Percentiles rank a stretch among this genome's conserved stretches.
These are phyloP conservation scores for Telfairia occidentalis DNA, from an alignment of 331 rosid genomes.

Conservation along the genomic window DNA sequence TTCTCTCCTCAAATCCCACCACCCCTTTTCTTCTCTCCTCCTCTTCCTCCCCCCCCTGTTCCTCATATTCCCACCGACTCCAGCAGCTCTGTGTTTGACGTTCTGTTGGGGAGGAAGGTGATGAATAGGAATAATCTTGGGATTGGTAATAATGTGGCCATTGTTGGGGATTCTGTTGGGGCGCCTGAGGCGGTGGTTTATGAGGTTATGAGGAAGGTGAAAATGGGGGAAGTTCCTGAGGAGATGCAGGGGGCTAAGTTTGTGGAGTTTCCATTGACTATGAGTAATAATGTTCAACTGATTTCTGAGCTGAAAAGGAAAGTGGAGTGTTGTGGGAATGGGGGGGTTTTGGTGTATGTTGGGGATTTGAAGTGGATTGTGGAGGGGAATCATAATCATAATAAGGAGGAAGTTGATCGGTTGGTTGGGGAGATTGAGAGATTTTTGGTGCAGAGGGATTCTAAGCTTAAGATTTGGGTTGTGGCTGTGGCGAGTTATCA, in stretches of 20 bases:
- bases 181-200: slow-evolving; percentile 39
- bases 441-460: slow-evolving; percentile 29
- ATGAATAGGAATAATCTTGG: slow-evolving; percentile 13
- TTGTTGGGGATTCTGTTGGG: slow-evolving; percentile 53
- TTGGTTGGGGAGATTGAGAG: slow-evolving; percentile 51
- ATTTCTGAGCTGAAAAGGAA: not conserved
- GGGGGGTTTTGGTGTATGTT: slow-evolving; percentile 41
- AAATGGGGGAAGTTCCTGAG: slow-evolving; percentile 62
- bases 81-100: slow-evolving; percentile 44
- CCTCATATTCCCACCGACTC: slow-evolving; percentile 3
- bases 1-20: too few relatives aligned
- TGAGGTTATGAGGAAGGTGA: slow-evolving; percentile 45
- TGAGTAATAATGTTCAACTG: too few relatives aligned
- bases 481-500: slow-evolving; percentile 71
- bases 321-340: not conserved
- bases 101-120: slow-evolving; percentile 39
- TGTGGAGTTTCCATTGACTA: slow-evolving; percentile 29
- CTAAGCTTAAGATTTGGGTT: slow-evolving; percentile 49
- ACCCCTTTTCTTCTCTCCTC: slow-evolving; percentile 6
- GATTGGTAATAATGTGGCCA: slow-evolving; percentile 25
- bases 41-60: slow-evolving; percentile 20
- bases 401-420: slow-evolving; percentile 39
- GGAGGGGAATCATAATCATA: slow-evolving; percentile 7
- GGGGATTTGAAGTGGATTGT: slow-evolving; percentile 79
- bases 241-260: slow-evolving; percentile 41